Evolutionary conservation across 2,329 filamentous ascomycete species (phyloP).

Genomic region (Zalaria obscura): DNA sequence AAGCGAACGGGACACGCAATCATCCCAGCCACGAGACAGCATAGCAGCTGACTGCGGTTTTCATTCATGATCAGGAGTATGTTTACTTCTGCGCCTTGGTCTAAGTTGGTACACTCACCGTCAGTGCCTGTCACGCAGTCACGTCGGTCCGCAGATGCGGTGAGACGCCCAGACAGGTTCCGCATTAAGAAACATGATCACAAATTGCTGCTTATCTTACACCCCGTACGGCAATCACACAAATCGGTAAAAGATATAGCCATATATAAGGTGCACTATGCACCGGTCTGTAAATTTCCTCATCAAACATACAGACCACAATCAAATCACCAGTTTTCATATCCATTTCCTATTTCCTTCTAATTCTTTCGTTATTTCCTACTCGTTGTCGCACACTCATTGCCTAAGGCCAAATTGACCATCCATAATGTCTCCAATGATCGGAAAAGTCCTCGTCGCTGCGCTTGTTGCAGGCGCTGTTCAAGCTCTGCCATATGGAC

Average conservation of each 20-base stretch:
- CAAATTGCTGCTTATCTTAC: too few species aligned
- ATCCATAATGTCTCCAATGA: constrained; percentile 19
- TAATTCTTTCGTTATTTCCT: constrained; percentile 8
- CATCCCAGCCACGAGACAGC: too few species aligned
- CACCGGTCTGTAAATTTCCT: neutral
- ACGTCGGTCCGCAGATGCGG: too few species aligned
- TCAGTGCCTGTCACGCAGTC: too few species aligned
- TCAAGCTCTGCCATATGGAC: constrained; percentile 14
- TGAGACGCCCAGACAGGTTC: too few species aligned
- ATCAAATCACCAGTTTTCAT: constrained; percentile 6
- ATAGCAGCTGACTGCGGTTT: too few species aligned
- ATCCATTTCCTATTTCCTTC: constrained; percentile 11
- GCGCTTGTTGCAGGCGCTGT: constrained; percentile 17
- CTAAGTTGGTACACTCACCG: too few species aligned
- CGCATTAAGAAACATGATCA: too few species aligned
- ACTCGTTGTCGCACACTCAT: constrained; percentile 10
- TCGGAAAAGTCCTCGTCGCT: constrained; percentile 19
- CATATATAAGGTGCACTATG: neutral
- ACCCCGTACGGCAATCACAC: too few species aligned
- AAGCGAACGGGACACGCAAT: too few species aligned
- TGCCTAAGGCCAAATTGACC: constrained; percentile 1
- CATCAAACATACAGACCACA: neutral
- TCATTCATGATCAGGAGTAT: too few species aligned
- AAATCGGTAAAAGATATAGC: neutral
- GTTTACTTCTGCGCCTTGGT: too few species aligned